A percentile compares a stretch with the other conserved stretches of the same genome.
Evolutionary conservation across 1,284 basidiomycete genomes (phyloP).

Genomic region (Trichosporon faecale): DNA sequence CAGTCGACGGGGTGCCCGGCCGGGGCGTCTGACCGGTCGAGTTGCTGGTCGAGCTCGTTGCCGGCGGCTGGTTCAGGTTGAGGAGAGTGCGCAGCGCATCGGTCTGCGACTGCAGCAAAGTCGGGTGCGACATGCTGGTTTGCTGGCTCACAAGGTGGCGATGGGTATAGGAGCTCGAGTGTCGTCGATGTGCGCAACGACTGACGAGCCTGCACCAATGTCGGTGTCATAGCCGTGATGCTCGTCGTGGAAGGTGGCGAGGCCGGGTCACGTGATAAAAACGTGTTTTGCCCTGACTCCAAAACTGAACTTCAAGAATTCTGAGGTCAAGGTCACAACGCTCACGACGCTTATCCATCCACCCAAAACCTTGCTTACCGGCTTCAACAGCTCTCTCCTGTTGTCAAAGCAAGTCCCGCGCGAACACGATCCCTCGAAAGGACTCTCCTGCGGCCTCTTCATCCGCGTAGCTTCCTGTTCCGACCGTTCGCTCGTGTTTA

Average conservation of each 20-base stretch:
- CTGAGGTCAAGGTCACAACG: not conserved
- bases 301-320: slow-evolving; percentile 6
- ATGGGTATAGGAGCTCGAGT: not conserved
- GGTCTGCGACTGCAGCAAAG: slow-evolving; percentile 55
- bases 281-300: not conserved
- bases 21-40: slow-evolving; percentile 39
- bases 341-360: not conserved
- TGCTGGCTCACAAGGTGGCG: slow-evolving; percentile 14
- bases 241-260: slow-evolving; percentile 3
- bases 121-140: slow-evolving; percentile 42
- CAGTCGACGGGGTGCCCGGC: slow-evolving; percentile 35
- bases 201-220: not conserved
- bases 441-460: not conserved
- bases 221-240: not conserved
- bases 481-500: not conserved
- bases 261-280: not conserved
- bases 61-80: slow-evolving; percentile 53
- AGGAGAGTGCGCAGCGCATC: slow-evolving; percentile 55
- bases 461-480: not conserved
- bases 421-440: not conserved
- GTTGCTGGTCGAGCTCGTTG: slow-evolving; percentile 15
- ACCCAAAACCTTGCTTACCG: not conserved
- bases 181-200: slow-evolving; percentile 5
- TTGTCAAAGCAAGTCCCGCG: not conserved
- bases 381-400: not conserved